phyloP scores from a whole-genome alignment of 2,329 filamentous ascomycete species.

The Ambrosiella beaveri region DNA sequence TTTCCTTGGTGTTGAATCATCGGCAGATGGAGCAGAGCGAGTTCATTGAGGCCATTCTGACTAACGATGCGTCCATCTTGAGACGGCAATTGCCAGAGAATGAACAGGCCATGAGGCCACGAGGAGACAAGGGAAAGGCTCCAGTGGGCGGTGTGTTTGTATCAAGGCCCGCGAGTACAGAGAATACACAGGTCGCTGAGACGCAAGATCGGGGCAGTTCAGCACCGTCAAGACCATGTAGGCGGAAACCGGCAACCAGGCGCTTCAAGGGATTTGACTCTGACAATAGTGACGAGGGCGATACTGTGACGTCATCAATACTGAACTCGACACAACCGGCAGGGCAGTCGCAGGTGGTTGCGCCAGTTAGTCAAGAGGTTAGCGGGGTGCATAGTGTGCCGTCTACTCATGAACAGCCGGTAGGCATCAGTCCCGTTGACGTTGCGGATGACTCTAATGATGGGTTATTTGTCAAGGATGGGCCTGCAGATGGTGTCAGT shows the following conservation, averaged over 20 bases:
- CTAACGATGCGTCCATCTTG: conserved; percentile 56
- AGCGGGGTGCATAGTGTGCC: not conserved
- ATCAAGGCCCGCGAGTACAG: not conserved
- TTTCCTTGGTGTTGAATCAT: conserved; percentile 60
- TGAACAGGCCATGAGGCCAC: conserved; percentile 8
- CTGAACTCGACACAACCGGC: not conserved
- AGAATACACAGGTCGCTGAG: not conserved
- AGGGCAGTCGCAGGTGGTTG: not conserved
- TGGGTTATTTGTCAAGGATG: conserved; percentile 41
- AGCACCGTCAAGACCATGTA: conserved; percentile 14
- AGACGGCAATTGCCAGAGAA: conserved; percentile 45
- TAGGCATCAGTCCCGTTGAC: not conserved
- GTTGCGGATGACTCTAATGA: conserved; percentile 21
- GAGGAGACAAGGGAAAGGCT: not conserved
- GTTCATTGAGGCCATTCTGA: conserved; percentile 76
- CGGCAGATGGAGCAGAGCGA: conserved; percentile 77
- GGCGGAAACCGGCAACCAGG: conserved; percentile 28
- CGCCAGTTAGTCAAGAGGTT: not conserved
- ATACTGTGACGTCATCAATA: conserved; percentile 13
- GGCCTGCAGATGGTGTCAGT: conserved; percentile 15
- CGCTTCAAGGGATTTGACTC: conserved; percentile 59
- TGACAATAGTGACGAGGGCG: conserved; percentile 25
- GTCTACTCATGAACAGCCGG: not conserved
- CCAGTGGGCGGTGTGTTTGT: not conserved
- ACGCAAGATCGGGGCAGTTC: too few species aligned